Evolutionary conservation across 768 basidiomycete genomes (phyloP).

Genomic region (Russula sp.): DNA sequence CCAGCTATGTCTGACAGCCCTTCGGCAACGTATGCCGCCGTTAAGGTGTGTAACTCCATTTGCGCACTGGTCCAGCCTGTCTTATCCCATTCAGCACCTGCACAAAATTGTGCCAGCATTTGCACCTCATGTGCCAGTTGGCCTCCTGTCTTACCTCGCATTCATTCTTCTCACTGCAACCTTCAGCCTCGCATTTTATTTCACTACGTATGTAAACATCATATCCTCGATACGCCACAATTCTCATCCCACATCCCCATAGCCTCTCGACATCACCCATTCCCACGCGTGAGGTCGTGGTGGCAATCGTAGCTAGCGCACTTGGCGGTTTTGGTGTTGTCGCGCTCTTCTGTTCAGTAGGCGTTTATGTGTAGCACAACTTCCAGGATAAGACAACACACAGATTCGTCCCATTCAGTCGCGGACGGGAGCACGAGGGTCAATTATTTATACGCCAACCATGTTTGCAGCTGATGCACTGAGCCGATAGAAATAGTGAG

Average conservation of each 20-base stretch:
- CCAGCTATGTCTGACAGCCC: slow-evolving; percentile 40
- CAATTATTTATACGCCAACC: slow-evolving; percentile 82
- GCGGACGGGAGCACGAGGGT: neutral
- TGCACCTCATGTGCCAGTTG: slow-evolving; percentile 59
- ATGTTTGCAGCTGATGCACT: slow-evolving; percentile 74
- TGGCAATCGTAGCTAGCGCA: slow-evolving; percentile 67
- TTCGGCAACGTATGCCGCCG: slow-evolving; percentile 38
- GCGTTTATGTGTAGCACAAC: slow-evolving; percentile 67
- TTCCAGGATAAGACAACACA: neutral
- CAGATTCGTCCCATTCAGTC: neutral
- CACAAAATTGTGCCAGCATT: slow-evolving; percentile 67
- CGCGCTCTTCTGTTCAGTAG: slow-evolving; percentile 79
- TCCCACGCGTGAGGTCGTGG: slow-evolving; percentile 58
- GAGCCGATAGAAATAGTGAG: slow-evolving; percentile 19
- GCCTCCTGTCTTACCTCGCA: slow-evolving; percentile 67
- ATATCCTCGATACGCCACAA: slow-evolving; percentile 1
- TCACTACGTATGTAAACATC: slow-evolving; percentile 61
- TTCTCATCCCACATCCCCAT: slow-evolving; percentile 21
- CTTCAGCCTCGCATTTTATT: slow-evolving; percentile 86
- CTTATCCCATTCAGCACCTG: slow-evolving; percentile 40
- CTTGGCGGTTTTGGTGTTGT: slow-evolving; percentile 88
- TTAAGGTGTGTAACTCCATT: slow-evolving; percentile 40
- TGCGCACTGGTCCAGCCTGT: slow-evolving; percentile 6
- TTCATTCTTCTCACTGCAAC: slow-evolving; percentile 66
- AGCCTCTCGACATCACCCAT: slow-evolving; percentile 74